Conservation (phyloP, 257 asterid species). For the Primulina tabacum region DNA sequence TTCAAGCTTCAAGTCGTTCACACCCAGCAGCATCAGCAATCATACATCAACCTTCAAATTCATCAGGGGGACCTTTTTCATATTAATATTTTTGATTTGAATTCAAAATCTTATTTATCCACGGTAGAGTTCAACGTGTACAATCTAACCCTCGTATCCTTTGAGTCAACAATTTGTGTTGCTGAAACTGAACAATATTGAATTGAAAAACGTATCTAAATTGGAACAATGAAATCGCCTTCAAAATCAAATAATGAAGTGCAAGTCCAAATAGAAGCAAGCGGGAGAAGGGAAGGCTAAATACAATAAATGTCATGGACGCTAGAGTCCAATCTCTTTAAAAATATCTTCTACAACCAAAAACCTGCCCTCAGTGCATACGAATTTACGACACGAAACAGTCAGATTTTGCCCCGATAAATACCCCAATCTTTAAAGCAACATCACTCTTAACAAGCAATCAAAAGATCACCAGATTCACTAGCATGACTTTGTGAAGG, state of each 20-base stretch:
- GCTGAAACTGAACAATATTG: background rate
- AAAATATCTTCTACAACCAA: constrained; percentile 16
- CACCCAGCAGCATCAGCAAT: too few relatives aligned
- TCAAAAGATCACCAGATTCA: constrained; percentile 13
- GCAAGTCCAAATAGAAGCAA: background rate
- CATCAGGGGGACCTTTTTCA: too few relatives aligned
- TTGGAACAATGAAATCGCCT: background rate
- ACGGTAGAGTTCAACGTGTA: too few relatives aligned
- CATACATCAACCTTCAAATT: too few relatives aligned
- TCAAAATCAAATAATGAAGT: background rate
- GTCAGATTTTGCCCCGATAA: constrained; percentile 2
- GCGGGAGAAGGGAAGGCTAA: background rate
- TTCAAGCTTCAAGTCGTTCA: too few relatives aligned
- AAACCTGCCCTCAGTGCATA: constrained; percentile 10
- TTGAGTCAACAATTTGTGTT: background rate
- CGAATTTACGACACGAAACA: constrained; percentile 1
- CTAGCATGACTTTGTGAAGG: background rate
- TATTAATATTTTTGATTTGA: too few relatives aligned
- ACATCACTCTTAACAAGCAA: constrained; percentile 4
- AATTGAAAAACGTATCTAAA: background rate
- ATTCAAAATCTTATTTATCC: too few relatives aligned
- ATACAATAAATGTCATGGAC: background rate
- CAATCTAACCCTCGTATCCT: too few relatives aligned
- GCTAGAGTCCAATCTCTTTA: background rate
- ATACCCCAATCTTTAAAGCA: constrained; percentile 2